Percentiles rank a stretch among this genome's conserved stretches.
Evolutionary conservation across 1,139 yeast species (phyloP).

Genomic region (Meyerozyma elateridarum): DNA sequence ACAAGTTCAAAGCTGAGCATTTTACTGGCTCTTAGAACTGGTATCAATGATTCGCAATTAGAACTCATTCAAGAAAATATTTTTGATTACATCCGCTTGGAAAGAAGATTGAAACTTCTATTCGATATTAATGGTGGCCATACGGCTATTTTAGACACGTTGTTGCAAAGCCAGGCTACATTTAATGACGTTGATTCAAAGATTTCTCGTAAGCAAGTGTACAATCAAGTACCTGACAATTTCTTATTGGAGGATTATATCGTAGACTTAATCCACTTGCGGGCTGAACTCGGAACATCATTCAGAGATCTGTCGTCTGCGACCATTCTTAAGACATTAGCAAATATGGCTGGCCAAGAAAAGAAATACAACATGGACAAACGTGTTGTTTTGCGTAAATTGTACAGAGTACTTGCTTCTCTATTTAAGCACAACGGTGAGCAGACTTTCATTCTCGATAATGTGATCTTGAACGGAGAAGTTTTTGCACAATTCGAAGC

Average conservation of each 20-base stretch:
- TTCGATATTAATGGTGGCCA: slow-evolving; percentile 18
- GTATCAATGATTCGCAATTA: background rate
- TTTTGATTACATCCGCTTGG: slow-evolving; percentile 13
- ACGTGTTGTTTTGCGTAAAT: slow-evolving; percentile 21
- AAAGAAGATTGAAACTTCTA: slow-evolving; percentile 13
- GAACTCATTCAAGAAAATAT: slow-evolving; percentile 6
- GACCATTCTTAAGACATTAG: slow-evolving; percentile 13
- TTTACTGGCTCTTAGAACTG: slow-evolving; percentile 4
- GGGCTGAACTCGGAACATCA: slow-evolving; percentile 16
- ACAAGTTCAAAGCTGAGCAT: background rate
- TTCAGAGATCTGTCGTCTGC: slow-evolving; percentile 15
- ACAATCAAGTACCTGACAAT: slow-evolving; percentile 36
- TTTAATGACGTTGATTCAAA: slow-evolving; percentile 8
- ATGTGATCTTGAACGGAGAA: slow-evolving; percentile 26
- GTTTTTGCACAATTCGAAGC: slow-evolving; percentile 26
- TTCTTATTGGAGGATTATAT: slow-evolving; percentile 32
- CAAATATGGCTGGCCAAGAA: slow-evolving; percentile 11
- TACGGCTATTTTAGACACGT: slow-evolving; percentile 18
- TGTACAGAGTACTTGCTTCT: slow-evolving; percentile 26
- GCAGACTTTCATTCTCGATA: slow-evolving; percentile 33
- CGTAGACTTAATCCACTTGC: slow-evolving; percentile 28
- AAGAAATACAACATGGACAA: slow-evolving; percentile 14
- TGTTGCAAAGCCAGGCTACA: slow-evolving; percentile 14
- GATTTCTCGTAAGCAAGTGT: slow-evolving; percentile 9
- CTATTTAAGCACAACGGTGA: slow-evolving; percentile 32